Conservation (phyloP, 1,284 basidiomycete genomes). For the Melanopsichium pennsylvanicum region DNA sequence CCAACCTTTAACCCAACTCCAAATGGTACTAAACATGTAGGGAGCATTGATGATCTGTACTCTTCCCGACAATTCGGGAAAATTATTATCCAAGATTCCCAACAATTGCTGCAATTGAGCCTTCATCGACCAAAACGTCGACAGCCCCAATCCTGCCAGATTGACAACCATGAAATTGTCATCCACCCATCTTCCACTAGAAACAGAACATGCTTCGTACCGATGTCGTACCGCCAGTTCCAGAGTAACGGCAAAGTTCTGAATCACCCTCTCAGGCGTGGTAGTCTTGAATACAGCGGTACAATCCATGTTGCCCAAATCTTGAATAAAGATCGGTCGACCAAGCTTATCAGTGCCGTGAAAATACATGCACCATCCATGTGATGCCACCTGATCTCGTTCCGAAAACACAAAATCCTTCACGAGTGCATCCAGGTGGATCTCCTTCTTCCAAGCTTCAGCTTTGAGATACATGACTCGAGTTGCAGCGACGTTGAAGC, state of each 20-base stretch:
- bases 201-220: conserved; percentile 51
- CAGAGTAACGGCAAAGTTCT: conserved; percentile 62
- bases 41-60: conserved; percentile 65
- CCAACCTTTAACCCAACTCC: conserved; percentile 62
- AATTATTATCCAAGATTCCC: conserved; percentile 58
- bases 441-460: conserved; percentile 55
- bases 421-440: conserved; percentile 46
- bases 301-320: conserved; percentile 54
- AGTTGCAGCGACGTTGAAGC: conserved; percentile 52
- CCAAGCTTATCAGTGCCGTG: conserved; percentile 60
- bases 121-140: conserved; percentile 63
- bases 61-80: conserved; percentile 59
- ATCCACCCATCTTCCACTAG: conserved; percentile 49
- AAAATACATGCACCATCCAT: conserved; percentile 65
- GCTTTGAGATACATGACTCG: conserved; percentile 57
- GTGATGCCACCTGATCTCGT: conserved; percentile 48
- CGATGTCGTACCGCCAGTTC: conserved; percentile 57
- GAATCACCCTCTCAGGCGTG: conserved; percentile 57
- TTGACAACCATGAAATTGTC: conserved; percentile 65
- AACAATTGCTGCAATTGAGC: conserved; percentile 59
- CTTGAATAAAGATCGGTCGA: conserved; percentile 63
- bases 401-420: conserved; percentile 54
- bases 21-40: conserved; percentile 60
- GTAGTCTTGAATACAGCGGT: conserved; percentile 48
- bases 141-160: conserved; percentile 54